phyloP scores from a whole-genome alignment of 108 stramenopile genomes.

The Pseudonitzschia multistriata region DNA sequence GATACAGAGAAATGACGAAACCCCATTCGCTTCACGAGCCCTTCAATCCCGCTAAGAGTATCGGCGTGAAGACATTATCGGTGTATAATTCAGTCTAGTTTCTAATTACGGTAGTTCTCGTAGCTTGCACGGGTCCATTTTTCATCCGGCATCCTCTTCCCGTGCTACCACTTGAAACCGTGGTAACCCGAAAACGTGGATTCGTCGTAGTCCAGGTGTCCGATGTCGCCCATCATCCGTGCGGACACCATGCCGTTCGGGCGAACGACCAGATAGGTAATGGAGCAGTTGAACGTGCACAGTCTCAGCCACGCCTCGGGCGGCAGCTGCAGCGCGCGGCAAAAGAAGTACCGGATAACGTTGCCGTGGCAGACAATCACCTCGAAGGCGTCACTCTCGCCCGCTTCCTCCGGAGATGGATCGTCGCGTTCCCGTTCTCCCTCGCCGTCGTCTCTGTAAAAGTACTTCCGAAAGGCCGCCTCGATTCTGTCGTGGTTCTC shows the following conservation, averaged over 20 bases:
- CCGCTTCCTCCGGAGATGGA: constrained; percentile 6
- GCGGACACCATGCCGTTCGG: constrained; percentile 82
- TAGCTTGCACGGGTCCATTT: too few species aligned
- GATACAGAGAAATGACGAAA: too few species aligned
- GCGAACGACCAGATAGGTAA: constrained; percentile 83
- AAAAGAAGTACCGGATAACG: constrained; percentile 91
- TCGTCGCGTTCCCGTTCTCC: neutral
- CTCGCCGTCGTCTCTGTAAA: constrained; percentile 62
- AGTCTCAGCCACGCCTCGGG: constrained; percentile 91
- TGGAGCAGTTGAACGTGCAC: constrained; percentile 84
- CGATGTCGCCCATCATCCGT: constrained; percentile 86
- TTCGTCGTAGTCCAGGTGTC: constrained; percentile 70
- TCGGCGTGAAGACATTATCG: neutral
- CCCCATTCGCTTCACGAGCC: too few species aligned
- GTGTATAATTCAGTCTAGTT: too few species aligned
- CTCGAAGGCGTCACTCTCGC: constrained; percentile 77
- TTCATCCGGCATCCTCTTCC: too few species aligned
- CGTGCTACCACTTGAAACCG: constrained; percentile 80
- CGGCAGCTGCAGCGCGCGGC: constrained; percentile 89
- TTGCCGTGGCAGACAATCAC: constrained; percentile 94
- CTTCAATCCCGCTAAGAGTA: neutral
- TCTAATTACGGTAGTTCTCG: too few species aligned
- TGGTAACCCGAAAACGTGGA: constrained; percentile 69
- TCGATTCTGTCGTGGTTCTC: constrained; percentile 79
- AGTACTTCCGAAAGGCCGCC: constrained; percentile 84